Evolutionary conservation across 2,329 filamentous ascomycete species (phyloP).

Genomic region (Madurella fahalii): DNA sequence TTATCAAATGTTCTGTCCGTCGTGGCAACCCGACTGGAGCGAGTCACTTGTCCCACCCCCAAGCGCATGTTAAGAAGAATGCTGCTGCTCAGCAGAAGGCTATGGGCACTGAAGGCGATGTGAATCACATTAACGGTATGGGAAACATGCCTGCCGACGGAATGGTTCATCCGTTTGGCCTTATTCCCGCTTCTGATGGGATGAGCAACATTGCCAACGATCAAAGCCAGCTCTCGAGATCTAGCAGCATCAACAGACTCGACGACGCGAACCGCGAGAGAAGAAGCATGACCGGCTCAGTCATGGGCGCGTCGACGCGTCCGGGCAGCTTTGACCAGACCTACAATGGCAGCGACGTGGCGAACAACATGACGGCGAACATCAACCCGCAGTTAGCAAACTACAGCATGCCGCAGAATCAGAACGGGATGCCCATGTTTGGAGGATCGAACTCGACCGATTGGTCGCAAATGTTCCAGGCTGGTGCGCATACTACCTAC

Average conservation of each 20-base stretch:
- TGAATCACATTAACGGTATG: slow-evolving; percentile 59
- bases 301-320: slow-evolving; percentile 45
- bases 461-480: slow-evolving; percentile 75
- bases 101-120: slow-evolving; percentile 49
- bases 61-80: slow-evolving; percentile 81
- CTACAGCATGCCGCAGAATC: slow-evolving; percentile 59
- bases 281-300: slow-evolving; percentile 51
- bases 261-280: slow-evolving; percentile 55
- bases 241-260: slow-evolving; percentile 56
- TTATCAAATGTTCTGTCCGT: slow-evolving; percentile 97
- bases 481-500: slow-evolving; percentile 64
- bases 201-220: slow-evolving; percentile 58
- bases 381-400: slow-evolving; percentile 59
- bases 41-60: slow-evolving; percentile 89
- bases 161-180: slow-evolving; percentile 46
- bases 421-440: slow-evolving; percentile 63
- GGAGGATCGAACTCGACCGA: slow-evolving; percentile 59
- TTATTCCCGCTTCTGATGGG: slow-evolving; percentile 49
- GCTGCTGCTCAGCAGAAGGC: slow-evolving; percentile 54
- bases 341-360: slow-evolving; percentile 55
- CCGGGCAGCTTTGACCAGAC: slow-evolving; percentile 45
- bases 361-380: slow-evolving; percentile 58
- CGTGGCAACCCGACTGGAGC: slow-evolving; percentile 93
- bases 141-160: slow-evolving; percentile 54
- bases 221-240: slow-evolving; percentile 58